Conservation (phyloP, 1,284 basidiomycete species). For the Vanrija sp. region DNA sequence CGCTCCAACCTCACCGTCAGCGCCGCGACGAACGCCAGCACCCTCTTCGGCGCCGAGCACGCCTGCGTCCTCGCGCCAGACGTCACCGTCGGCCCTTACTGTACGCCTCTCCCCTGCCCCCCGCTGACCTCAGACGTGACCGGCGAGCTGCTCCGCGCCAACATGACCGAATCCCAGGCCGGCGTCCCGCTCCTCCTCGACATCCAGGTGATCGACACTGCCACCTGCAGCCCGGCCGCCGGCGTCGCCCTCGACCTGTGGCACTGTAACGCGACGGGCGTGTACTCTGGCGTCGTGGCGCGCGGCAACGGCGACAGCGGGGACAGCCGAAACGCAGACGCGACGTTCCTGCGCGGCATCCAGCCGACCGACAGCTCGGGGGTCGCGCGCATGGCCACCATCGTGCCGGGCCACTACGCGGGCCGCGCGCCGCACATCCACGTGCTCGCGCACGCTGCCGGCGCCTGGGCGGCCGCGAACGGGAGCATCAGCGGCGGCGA, state of each 20-base stretch:
- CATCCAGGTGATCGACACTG: slow-evolving; percentile 57
- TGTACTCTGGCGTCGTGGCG: slow-evolving; percentile 52
- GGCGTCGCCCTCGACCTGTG: slow-evolving; percentile 70
- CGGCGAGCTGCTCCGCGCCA: slow-evolving; percentile 48
- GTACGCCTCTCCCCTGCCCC: no score
- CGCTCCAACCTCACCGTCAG: slow-evolving; percentile 17
- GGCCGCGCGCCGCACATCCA: slow-evolving; percentile 28
- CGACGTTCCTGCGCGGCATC: slow-evolving; percentile 61
- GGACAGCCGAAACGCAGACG: slow-evolving; percentile 46
- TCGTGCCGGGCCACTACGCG: slow-evolving; percentile 63
- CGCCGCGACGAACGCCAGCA: slow-evolving; percentile 1
- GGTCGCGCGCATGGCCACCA: slow-evolving; percentile 62
- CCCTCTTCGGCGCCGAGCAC: slow-evolving; percentile 11
- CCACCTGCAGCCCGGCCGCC: slow-evolving; percentile 64
- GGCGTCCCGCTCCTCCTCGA: slow-evolving; percentile 51
- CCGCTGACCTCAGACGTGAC: slow-evolving; percentile 11
- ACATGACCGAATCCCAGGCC: slow-evolving; percentile 56
- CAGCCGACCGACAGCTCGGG: slow-evolving; percentile 64
- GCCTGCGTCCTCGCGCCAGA: slow-evolving; percentile 21
- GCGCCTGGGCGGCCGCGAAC: slow-evolving; percentile 16
- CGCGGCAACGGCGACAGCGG: slow-evolving; percentile 37
- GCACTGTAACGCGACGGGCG: slow-evolving; percentile 53
- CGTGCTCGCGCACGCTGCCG: slow-evolving; percentile 17
- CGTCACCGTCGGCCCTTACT: slow-evolving; percentile 23
- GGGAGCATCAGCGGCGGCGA: slow-evolving; percentile 45